phyloP scores from a whole-genome alignment of 2,329 filamentous ascomycete species.

The Fusarium pseudoanthophilum region DNA sequence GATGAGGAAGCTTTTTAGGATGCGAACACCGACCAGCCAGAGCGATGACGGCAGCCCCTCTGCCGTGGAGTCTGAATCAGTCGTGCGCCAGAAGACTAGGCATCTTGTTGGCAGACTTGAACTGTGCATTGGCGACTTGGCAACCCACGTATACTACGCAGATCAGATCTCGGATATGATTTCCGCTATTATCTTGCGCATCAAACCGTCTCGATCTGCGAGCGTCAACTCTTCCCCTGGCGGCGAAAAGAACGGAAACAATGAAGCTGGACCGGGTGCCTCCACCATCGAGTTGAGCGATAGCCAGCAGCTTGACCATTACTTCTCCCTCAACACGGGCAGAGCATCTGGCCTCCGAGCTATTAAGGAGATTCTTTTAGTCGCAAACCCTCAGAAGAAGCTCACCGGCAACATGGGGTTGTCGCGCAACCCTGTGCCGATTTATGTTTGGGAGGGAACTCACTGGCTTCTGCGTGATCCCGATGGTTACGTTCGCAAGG shows the following conservation, averaged over 20 bases:
- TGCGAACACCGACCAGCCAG: slow-evolving; percentile 56
- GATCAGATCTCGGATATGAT: slow-evolving; percentile 98
- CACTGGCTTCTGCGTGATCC: slow-evolving; percentile 90
- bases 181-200: slow-evolving; percentile 77
- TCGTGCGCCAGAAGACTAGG: slow-evolving; percentile 60
- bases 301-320: slow-evolving; percentile 61
- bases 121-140: slow-evolving; percentile 87
- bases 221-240: slow-evolving; percentile 57
- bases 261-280: slow-evolving; percentile 49
- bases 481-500: slow-evolving; percentile 80
- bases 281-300: slow-evolving; percentile 55
- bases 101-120: slow-evolving; percentile 78
- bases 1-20: slow-evolving; percentile 79
- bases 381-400: slow-evolving; percentile 77
- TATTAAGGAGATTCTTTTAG: slow-evolving; percentile 82
- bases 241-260: slow-evolving; percentile 58
- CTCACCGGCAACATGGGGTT: slow-evolving; percentile 70
- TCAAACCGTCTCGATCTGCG: slow-evolving; percentile 71
- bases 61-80: slow-evolving; percentile 48
- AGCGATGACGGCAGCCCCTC: slow-evolving; percentile 49
- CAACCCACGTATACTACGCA: slow-evolving; percentile 95
- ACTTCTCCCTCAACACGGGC: slow-evolving; percentile 64
- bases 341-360: slow-evolving; percentile 77
- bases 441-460: slow-evolving; percentile 94
- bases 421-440: slow-evolving; percentile 77